Percentiles rank a stretch among this genome's conserved stretches.
Evolutionary conservation across 2,329 filamentous ascomycete species (phyloP).

Genomic region (Colletotrichum sidae): DNA sequence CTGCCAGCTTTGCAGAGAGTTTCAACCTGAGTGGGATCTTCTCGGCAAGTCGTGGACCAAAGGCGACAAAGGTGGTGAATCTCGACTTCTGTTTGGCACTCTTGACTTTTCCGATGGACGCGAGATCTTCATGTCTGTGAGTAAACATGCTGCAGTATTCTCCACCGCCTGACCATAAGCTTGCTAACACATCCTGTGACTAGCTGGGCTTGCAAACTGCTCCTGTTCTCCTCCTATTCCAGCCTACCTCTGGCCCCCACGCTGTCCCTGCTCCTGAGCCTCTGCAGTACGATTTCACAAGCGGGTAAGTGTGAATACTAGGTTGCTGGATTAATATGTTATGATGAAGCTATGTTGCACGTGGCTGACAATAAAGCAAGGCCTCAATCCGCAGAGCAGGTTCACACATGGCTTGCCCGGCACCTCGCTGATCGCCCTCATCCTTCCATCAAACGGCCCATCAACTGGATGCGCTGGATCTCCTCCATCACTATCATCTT

Average conservation of each 20-base stretch:
- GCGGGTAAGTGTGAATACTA: slow-evolving; percentile 68
- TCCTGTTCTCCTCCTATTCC: slow-evolving; percentile 89
- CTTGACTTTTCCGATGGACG: slow-evolving; percentile 91
- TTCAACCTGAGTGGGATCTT: slow-evolving; percentile 94
- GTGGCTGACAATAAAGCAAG: slow-evolving; percentile 54
- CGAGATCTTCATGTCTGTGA: slow-evolving; percentile 86
- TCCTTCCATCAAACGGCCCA: slow-evolving; percentile 81
- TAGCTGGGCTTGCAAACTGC: slow-evolving; percentile 95
- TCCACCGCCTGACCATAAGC: background rate
- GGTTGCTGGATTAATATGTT: background rate
- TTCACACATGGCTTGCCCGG: slow-evolving; percentile 82
- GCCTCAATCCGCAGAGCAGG: slow-evolving; percentile 78
- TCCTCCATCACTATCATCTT: slow-evolving; percentile 76
- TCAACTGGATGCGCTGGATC: slow-evolving; percentile 86
- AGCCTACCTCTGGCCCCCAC: slow-evolving; percentile 83
- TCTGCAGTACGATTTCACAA: slow-evolving; percentile 85
- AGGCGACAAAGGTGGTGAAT: slow-evolving; percentile 81
- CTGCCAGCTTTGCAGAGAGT: slow-evolving; percentile 88
- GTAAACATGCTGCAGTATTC: slow-evolving; percentile 39
- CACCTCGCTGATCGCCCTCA: slow-evolving; percentile 83
- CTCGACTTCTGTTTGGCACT: slow-evolving; percentile 81
- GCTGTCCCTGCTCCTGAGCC: slow-evolving; percentile 78
- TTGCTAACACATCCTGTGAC: slow-evolving; percentile 20
- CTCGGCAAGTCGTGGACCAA: slow-evolving; percentile 88
- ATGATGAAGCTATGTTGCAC: background rate